Evolutionary conservation across 179 eudicot genomes (phyloP), one percentile per base, ranked within the genome.

Genomic region (Camellia oleifera): DNA sequence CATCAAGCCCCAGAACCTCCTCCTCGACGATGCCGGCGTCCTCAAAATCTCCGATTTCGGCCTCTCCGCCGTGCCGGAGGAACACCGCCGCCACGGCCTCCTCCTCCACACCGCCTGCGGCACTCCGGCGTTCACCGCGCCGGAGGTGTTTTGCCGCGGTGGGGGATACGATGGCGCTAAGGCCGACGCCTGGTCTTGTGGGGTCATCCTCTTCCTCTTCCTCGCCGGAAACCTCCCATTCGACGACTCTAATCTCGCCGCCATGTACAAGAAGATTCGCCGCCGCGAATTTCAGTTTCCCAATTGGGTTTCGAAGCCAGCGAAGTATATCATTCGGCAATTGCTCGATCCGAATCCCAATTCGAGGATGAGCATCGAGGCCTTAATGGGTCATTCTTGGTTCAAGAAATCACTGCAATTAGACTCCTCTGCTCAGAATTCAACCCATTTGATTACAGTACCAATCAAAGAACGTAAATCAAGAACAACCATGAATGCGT

Each of bases 111-210:
- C 97, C 2, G 87, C 89, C 20, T 92, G 97, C 70, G 97, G 94
- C n/a, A 92, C 93, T 4, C 92, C 93, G 64, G 90, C 89, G 11
- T 90, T 85, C 80, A 82, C 89, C 2, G 97, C 97, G 6, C 97
- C 97, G 3, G 94, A 92, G 69, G 91, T 92, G 0, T 75, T 91
- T 15, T 73, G 72, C 48, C 84, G 87, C 45, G 23, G 13, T 2
- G 56, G 75, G 18, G 91, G 91, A 4, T 92, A 92, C 56, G 89
- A 92, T 2, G 97, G 97, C 5, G 79, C 85, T 18, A 88, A 86
- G 82, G 92, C 97, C 13, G 97, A 92, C 76, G 88, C 91, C 3
- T 92, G 94, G 94, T 92, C 94, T 0, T 91, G 92, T 57, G 97
- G 97, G 2, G 85, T 92, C 17, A 85, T 92, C 4, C 69, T 92